Percentiles rank a stretch among this genome's conserved stretches.
Evolutionary conservation across 106 monocot species (phyloP).

Genomic region (Acanthochlamys bracteata): DNA sequence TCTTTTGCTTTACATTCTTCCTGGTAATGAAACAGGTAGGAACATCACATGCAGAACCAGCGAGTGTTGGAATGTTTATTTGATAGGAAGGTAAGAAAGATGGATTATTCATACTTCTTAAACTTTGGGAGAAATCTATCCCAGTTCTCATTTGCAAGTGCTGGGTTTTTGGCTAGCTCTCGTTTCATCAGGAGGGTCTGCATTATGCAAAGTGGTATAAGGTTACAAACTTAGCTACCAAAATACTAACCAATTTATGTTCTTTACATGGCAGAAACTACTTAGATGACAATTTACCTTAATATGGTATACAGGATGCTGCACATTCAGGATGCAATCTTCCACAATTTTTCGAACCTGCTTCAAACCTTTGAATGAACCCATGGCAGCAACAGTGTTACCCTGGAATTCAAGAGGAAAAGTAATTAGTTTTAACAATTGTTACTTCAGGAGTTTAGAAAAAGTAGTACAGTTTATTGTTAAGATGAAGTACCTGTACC

Average conservation of each 20-base stretch:
- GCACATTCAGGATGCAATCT: constrained; percentile 88
- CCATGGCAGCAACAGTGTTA: constrained; percentile 96
- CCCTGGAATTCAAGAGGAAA: constrained; percentile 31
- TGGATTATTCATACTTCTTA: constrained; percentile 60
- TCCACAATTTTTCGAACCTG: constrained; percentile 89
- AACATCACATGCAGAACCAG: too few species aligned
- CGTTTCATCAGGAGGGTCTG: constrained; percentile 91
- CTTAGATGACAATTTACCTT: constrained; percentile 40
- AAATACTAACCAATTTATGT: background rate
- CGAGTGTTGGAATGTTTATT: too few species aligned
- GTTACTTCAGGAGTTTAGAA: too few species aligned
- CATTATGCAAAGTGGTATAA: background rate
- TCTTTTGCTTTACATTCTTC: constrained; percentile 93
- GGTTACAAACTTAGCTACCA: background rate
- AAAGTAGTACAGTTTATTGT: background rate
- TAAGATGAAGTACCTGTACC: constrained; percentile 56
- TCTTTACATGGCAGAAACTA: background rate
- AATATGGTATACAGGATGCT: constrained; percentile 93
- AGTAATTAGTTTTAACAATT: too few species aligned
- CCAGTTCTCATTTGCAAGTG: constrained; percentile 90
- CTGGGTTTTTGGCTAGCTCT: constrained; percentile 91
- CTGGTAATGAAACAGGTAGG: constrained; percentile 17
- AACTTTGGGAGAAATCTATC: constrained; percentile 97
- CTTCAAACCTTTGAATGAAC: constrained; percentile 94
- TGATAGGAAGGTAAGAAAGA: too few species aligned